Conservation (phyloP, 1,284 basidiomycete genomes). For the Gomphus bonarii region DNA sequence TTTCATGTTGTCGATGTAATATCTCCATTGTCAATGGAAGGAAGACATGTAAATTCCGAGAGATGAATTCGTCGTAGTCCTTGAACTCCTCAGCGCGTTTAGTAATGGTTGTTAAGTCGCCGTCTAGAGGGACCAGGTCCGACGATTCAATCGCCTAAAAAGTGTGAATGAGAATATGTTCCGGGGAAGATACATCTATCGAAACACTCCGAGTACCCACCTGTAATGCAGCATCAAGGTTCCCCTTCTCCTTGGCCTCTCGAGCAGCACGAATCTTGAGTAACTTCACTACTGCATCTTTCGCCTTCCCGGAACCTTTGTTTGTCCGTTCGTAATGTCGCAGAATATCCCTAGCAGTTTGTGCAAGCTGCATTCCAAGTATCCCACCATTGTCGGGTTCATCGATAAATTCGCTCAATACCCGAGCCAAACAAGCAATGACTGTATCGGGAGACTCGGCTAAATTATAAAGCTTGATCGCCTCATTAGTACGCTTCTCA, state of each 20-base stretch:
- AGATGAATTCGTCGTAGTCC: constrained; percentile 72
- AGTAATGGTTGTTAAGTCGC: constrained; percentile 80
- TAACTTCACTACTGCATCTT: constrained; percentile 69
- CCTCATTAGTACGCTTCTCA: constrained; percentile 69
- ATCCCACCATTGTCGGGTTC: constrained; percentile 59
- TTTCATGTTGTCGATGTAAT: constrained; percentile 71
- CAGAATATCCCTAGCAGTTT: constrained; percentile 76
- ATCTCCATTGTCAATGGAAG: constrained; percentile 93
- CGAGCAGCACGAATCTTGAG: constrained; percentile 79
- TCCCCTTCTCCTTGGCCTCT: constrained; percentile 62
- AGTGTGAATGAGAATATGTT: neutral
- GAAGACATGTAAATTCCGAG: constrained; percentile 84
- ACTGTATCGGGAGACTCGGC: constrained; percentile 89
- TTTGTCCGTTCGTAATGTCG: constrained; percentile 81
- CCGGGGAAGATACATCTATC: neutral
- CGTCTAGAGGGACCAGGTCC: constrained; percentile 82
- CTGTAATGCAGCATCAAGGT: constrained; percentile 73
- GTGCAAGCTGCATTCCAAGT: constrained; percentile 61
- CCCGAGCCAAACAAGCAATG: constrained; percentile 78
- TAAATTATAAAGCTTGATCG: constrained; percentile 93
- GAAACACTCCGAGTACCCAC: constrained; percentile 32
- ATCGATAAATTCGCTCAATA: constrained; percentile 78
- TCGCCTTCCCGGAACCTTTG: constrained; percentile 63
- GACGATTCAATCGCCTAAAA: constrained; percentile 77
- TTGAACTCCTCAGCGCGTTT: constrained; percentile 86